A percentile compares a stretch with the other conserved stretches of the same genome.
Evolutionary conservation across 2,329 filamentous ascomycete species (phyloP).

Genomic region (Talaromyces islandicus): DNA sequence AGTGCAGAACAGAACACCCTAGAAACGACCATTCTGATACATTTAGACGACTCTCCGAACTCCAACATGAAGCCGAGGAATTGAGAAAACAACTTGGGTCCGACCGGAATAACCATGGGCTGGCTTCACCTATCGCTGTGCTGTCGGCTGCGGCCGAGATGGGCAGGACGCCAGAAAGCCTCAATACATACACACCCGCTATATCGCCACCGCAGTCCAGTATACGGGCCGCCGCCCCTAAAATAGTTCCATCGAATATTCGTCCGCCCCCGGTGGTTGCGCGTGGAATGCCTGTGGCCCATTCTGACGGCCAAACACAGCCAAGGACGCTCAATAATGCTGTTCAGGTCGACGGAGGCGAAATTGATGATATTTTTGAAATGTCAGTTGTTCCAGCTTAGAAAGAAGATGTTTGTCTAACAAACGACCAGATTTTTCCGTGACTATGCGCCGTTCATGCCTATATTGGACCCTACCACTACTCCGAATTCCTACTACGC

Average conservation of each 20-base stretch:
- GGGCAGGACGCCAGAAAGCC: conserved; percentile 17
- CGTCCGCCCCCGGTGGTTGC: conserved; percentile 8
- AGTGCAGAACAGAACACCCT: conserved; percentile 10
- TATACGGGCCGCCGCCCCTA: conserved; percentile 17
- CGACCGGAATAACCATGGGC: conserved; percentile 17
- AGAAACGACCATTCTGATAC: neutral
- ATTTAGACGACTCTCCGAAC: conserved; percentile 29
- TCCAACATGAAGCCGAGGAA: conserved; percentile 33
- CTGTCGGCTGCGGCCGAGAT: conserved; percentile 27
- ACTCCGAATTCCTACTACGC: conserved; percentile 68
- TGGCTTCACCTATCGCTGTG: conserved; percentile 20
- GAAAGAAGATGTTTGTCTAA: neutral
- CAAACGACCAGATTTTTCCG: conserved; percentile 27
- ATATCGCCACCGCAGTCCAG: conserved; percentile 15
- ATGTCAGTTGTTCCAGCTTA: conserved; percentile 18
- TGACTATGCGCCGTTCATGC: conserved; percentile 32
- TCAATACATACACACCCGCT: conserved; percentile 14
- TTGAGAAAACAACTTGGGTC: conserved; percentile 28
- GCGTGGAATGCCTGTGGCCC: neutral
- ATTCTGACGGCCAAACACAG: conserved; percentile 17
- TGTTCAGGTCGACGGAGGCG: conserved; percentile 19
- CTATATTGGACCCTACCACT: conserved; percentile 42
- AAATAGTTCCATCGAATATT: conserved; percentile 15
- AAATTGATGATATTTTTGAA: conserved; percentile 34
- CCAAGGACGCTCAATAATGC: conserved; percentile 26